Evolutionary conservation across 2,329 filamentous ascomycete species (phyloP), one percentile per base, ranked within the genome.

Genomic region (Claviceps sp.): DNA sequence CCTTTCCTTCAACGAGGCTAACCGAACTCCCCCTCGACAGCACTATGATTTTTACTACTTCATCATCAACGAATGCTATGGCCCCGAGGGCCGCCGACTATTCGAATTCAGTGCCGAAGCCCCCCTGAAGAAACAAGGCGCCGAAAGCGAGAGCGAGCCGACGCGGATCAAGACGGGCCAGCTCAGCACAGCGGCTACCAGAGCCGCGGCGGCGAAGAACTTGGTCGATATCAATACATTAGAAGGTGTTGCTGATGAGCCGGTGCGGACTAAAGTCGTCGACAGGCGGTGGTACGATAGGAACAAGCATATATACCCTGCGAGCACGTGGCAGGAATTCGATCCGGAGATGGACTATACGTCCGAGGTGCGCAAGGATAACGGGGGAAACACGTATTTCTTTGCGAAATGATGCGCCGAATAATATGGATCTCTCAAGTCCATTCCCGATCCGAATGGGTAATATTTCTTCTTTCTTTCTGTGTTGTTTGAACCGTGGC

Each of bases 41-140:
- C 93, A 98, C 68, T 96, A 94, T 64, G 91, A 97, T 58, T 89
- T 98, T 65, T 93, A 97, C 67, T 93, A 91, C 70, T 97, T 98
- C 70, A 82, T 96, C 64, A 85, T 95, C 66, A 96, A 97, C 67
- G 88, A 85, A 62, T 86, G 81, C 26, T 67, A 80, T 2, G 87
- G 86, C 2, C 84, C 86, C n/a, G 81, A 81, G 40, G 84, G 86
- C 50, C 73, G 72, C 20, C 72, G 79, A 5, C 72, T 98, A 9
- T 97, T 98, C 66, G 77, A 88, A 61, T 95, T 90, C 66, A 73
- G 70, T 57, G 67, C 71, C 54, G 74, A 81, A 51, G 69, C 73
- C 1, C 70, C 75, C 0, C 56, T 56, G 11, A 56, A 53, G 30
- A 53, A 58, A 37, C 54, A 55, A 13, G 16, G 34, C 11, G 24